Evolutionary conservation across 2,329 filamentous ascomycete species (phyloP).

Genomic region (Diplodia corticola): DNA sequence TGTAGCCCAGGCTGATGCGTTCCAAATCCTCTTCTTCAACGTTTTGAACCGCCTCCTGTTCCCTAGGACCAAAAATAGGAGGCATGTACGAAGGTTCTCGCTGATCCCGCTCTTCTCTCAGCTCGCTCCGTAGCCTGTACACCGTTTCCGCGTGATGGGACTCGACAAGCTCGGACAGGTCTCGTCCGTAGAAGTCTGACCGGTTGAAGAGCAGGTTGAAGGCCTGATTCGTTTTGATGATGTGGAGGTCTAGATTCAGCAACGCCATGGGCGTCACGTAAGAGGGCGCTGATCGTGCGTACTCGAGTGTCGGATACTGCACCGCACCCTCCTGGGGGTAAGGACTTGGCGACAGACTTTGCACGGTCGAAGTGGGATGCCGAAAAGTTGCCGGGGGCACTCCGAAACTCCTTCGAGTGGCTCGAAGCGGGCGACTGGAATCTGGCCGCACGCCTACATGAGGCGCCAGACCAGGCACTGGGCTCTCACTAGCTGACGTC

Average conservation of each 20-base stretch:
- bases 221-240: conserved; percentile 48
- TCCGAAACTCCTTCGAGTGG: conserved; percentile 17
- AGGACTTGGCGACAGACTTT: conserved; percentile 14
- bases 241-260: conserved; percentile 49
- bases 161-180: conserved; percentile 47
- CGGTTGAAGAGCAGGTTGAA: conserved; percentile 47
- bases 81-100: conserved; percentile 53
- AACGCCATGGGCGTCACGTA: conserved; percentile 36
- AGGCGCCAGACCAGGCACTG: conserved; percentile 30
- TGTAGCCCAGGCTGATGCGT: conserved; percentile 46
- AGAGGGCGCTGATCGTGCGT: neutral
- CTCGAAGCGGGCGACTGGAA: conserved; percentile 10
- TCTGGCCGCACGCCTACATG: conserved; percentile 26
- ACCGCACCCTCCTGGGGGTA: conserved; percentile 1
- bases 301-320: conserved; percentile 7
- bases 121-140: conserved; percentile 45
- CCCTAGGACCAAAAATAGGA: conserved; percentile 47
- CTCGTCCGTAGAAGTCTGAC: conserved; percentile 41
- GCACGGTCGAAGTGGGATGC: conserved; percentile 24
- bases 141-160: conserved; percentile 45
- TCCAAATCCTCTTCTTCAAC: conserved; percentile 47
- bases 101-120: conserved; percentile 49
- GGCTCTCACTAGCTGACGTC: conserved; percentile 31
- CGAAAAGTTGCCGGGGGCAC: conserved; percentile 21
- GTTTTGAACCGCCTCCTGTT: conserved; percentile 45